phyloP scores from a whole-genome alignment of 2,329 filamentous ascomycete genomes.

The Pseudogymnoascus sp. region DNA sequence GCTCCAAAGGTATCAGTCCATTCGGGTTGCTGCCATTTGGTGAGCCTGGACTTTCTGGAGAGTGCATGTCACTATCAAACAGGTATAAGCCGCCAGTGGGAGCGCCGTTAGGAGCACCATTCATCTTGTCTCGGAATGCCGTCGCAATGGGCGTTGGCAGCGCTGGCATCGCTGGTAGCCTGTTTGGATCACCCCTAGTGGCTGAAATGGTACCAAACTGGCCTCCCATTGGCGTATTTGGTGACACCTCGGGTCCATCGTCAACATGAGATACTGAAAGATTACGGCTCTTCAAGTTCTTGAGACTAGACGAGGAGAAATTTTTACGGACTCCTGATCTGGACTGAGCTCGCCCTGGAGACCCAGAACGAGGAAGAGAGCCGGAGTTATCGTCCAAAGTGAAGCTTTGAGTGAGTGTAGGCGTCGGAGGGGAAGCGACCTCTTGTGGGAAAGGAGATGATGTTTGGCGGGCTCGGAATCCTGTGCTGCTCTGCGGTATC shows the following conservation, averaged over 20 bases:
- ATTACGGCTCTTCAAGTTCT: conserved; percentile 66
- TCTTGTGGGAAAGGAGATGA: conserved; percentile 26
- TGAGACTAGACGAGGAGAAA: conserved; percentile 62
- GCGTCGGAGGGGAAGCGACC: conserved; percentile 25
- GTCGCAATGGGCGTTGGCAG: conserved; percentile 61
- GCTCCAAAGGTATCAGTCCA: conserved; percentile 72
- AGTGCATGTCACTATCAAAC: conserved; percentile 77
- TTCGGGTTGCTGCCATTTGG: conserved; percentile 55
- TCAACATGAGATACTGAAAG: conserved; percentile 58
- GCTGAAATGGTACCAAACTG: conserved; percentile 44
- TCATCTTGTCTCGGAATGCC: conserved; percentile 51
- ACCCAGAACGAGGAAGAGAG: conserved; percentile 39
- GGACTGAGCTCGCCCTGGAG: conserved; percentile 44
- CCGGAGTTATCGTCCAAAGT: conserved; percentile 31
- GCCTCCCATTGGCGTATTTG: conserved; percentile 65
- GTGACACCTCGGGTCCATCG: conserved; percentile 55
- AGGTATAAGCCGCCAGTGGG: conserved; percentile 65
- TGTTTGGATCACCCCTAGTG: conserved; percentile 35
- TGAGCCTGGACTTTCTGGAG: conserved; percentile 55
- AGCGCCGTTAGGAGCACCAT: conserved; percentile 39
- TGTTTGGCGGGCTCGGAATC: conserved; percentile 17
- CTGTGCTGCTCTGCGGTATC: conserved; percentile 12
- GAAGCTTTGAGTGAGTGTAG: conserved; percentile 24
- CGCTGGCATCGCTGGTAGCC: conserved; percentile 50
- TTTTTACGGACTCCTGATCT: conserved; percentile 50